Base-by-base conservation (phyloP, 176 grass and related monocot species). In the Zoysia japonica region DNA sequence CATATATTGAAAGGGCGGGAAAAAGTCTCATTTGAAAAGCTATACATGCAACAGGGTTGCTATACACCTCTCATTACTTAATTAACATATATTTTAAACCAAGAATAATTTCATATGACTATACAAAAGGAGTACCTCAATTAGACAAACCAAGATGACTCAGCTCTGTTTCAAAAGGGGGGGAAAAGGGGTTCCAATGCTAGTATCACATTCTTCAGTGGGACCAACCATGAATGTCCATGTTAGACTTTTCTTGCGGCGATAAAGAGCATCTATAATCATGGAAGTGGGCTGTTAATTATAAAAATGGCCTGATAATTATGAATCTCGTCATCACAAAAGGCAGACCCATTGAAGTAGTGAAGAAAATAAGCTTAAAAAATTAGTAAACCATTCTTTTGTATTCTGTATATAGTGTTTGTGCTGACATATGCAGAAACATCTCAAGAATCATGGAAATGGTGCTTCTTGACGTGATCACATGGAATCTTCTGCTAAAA, bases 161-260 rank as follows among this genome's bases (percentile, higher is more conserved):
- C 40, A 4, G 49, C 48, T 67, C 73, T 62, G 49, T 46, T 75
- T 19, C 55, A 45, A 59, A 67, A 61, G 45, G 1, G 2, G 19
- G 0, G 4, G n/a, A n/a, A 41, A 55, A 59, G 6, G 42, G 49
- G 38, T 16, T 41, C 50, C 76, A 68, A 54, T 71, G 72, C 50
- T 50, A 48, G 17, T 72, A 47, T 72, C 41, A 38, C 74, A 77
- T 60, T 67, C 50, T 49, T 72, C 51, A 11, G 51, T 74, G 68
- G 65, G 50, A 11, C 61, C 11, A 80, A 44, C 52, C 35, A 80
- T 42, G 50, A 47, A 67, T 7, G 47, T 41, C 6, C 60, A 74
- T 68, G 51, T 43, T 61, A 43, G 41, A 57, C 59, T 85, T 73
- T 74, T 60, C 35, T 65, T 63, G 11, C 5, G 52, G 75, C 11